Conservation (phyloP, 495 filamentous ascomycete genomes). For the Talaromyces wortmannii region DNA sequence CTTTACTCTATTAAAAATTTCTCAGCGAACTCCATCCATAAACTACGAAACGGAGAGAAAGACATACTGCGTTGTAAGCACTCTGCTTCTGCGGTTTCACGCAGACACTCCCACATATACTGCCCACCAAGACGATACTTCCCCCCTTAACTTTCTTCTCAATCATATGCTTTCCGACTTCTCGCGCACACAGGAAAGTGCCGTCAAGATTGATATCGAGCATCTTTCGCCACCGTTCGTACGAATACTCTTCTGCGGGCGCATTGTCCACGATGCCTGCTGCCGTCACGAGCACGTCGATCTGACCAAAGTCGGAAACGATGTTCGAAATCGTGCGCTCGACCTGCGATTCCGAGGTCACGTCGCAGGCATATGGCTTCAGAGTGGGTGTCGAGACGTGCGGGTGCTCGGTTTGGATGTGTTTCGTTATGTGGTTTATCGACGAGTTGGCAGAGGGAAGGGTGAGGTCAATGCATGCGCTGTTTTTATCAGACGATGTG, state of each 20-base stretch:
- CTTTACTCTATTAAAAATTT: constrained; percentile 8
- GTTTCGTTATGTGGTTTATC: constrained; percentile 46
- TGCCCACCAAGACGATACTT: constrained; percentile 18
- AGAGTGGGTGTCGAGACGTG: constrained; percentile 27
- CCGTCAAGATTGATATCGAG: constrained; percentile 57
- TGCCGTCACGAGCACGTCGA: constrained; percentile 63
- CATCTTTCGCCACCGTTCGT: constrained; percentile 60
- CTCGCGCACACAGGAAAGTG: constrained; percentile 63
- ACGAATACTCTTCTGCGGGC: constrained; percentile 55
- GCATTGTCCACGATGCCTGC: constrained; percentile 59
- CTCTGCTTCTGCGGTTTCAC: constrained; percentile 20
- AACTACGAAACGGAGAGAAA: neutral
- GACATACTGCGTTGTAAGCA: constrained; percentile 17
- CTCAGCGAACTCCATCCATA: neutral
- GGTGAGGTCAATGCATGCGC: constrained; percentile 15
- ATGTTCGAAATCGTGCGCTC: constrained; percentile 40
- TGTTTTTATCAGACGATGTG: neutral
- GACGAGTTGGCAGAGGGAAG: constrained; percentile 11
- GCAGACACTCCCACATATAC: constrained; percentile 14
- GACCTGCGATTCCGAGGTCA: constrained; percentile 45
- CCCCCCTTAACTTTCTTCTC: constrained; percentile 24
- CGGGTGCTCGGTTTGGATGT: too few relatives aligned
- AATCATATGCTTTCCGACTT: constrained; percentile 59
- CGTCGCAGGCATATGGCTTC: constrained; percentile 56
- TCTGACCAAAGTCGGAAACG: constrained; percentile 55